Conservation (phyloP, 805 yeast species). For the Priceomyces haplophilus region DNA sequence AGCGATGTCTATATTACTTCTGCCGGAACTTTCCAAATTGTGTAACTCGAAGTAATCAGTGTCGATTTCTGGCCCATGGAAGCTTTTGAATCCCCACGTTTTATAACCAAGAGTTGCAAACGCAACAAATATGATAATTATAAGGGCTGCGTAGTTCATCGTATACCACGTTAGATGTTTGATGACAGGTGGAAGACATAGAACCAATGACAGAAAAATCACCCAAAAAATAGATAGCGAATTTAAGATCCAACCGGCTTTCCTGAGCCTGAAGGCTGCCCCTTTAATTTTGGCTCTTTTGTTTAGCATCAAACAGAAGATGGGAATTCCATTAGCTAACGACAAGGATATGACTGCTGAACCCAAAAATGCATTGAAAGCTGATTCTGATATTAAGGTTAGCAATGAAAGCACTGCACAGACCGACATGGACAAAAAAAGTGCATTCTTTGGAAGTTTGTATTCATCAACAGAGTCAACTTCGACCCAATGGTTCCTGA, state of each 20-base stretch:
- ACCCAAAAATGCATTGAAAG: constrained; percentile 81
- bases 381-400: constrained; percentile 66
- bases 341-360: constrained; percentile 75
- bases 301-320: constrained; percentile 57
- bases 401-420: constrained; percentile 59
- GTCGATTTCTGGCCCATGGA: constrained; percentile 62
- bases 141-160: constrained; percentile 68
- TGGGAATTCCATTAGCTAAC: constrained; percentile 75
- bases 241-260: constrained; percentile 64
- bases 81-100: constrained; percentile 59
- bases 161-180: constrained; percentile 32
- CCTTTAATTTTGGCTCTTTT: constrained; percentile 62
- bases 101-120: constrained; percentile 52
- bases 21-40: constrained; percentile 22
- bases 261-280: constrained; percentile 61
- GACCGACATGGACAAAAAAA: constrained; percentile 60
- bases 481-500: constrained; percentile 58
- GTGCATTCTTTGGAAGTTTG: constrained; percentile 67
- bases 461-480: constrained; percentile 57
- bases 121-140: constrained; percentile 46
- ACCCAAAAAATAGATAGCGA: constrained; percentile 60
- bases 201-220: constrained; percentile 51
- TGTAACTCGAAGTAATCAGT: constrained; percentile 40
- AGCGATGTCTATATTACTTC: constrained; percentile 5
- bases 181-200: constrained; percentile 71